Base-by-base conservation (phyloP, 768 basidiomycete species). In the Aureoboletus auriporus region DNA sequence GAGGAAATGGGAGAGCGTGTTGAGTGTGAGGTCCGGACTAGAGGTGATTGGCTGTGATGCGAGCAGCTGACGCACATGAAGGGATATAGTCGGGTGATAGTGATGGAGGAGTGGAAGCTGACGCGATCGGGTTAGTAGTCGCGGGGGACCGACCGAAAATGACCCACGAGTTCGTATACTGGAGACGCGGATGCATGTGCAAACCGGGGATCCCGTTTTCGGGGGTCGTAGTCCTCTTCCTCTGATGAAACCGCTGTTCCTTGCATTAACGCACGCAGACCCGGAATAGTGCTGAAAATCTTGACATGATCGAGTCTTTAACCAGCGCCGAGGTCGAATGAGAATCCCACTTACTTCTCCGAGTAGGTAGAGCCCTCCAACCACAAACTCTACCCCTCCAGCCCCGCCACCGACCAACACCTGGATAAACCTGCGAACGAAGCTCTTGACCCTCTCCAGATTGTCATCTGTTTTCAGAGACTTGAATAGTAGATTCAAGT, bases 1-100 rank as follows among this genome's bases (percentile, higher is more conserved):
- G 35, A 98, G 79, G 80, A 99, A 97, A 59, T 93, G 90, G 1
- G 89, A 85, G 20, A 97, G 80, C 1, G 93, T 94, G 71, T 96
- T 93, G 48, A 93, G 83, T 9, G 89, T 84, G 41, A 99, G 85
- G 61, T 98, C 94, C 0, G 91, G 78, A 8, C 81, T 85, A 9
- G 89, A 86, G 0, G 91, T 90, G 10, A 97, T 71, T 0, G 86
- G 84, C 41, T 84, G 75, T 8, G 76, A 78, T 1, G 72, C 61
- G 42, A 97, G 77, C 10, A 99, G 78, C 62, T 96, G 90, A 7
- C 78, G 78, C 0, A 93, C 87, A 57, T 93, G 91, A 1, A 95
- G 80, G 0, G 89, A 80, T 34, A 98, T 74, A 0, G 94, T 81
- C 0, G 95, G 96, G 64, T 99, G 96, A 65, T 85, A 93, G 65